Conservation (phyloP, 2,329 filamentous ascomycete genomes). For the Pseudogymnoascus sp. region DNA sequence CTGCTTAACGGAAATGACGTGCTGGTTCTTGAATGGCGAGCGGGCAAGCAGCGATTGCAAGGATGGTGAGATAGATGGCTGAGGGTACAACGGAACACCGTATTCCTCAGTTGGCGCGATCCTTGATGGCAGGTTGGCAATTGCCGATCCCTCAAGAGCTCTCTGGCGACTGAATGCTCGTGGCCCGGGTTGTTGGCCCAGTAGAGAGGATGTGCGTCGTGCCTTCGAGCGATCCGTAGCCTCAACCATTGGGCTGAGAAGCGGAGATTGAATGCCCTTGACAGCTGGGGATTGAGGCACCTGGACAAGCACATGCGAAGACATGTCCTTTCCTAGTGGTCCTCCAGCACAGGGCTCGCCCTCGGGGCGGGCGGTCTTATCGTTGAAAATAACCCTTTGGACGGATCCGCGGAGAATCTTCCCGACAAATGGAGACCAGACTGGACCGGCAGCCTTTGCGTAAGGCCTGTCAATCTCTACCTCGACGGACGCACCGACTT, state of each 20-base stretch:
- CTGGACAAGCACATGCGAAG: constrained; percentile 50
- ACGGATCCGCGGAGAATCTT: constrained; percentile 63
- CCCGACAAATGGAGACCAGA: constrained; percentile 68
- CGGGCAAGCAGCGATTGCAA: constrained; percentile 67
- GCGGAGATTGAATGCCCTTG: constrained; percentile 36
- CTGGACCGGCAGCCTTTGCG: constrained; percentile 43
- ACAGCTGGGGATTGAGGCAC: constrained; percentile 50
- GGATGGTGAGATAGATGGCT: constrained; percentile 50
- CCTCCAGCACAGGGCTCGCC: constrained; percentile 53
- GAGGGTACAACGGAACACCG: constrained; percentile 40
- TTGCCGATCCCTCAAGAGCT: constrained; percentile 31
- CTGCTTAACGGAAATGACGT: constrained; percentile 87
- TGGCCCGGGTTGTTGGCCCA: constrained; percentile 25
- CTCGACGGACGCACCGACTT: constrained; percentile 66
- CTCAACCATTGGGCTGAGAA: constrained; percentile 29
- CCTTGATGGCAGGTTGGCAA: constrained; percentile 29
- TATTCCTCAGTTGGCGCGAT: constrained; percentile 38
- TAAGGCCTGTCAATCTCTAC: constrained; percentile 70
- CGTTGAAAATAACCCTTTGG: constrained; percentile 69
- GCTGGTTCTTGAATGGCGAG: constrained; percentile 82
- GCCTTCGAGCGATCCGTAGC: constrained; percentile 26
- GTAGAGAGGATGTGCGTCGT: constrained; percentile 29
- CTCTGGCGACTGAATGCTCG: constrained; percentile 32
- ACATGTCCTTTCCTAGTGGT: constrained; percentile 67
- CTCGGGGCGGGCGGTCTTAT: constrained; percentile 68